phyloP scores from a whole-genome alignment of 352 stramenopile species.

The Paralagenidium karlingii region DNA sequence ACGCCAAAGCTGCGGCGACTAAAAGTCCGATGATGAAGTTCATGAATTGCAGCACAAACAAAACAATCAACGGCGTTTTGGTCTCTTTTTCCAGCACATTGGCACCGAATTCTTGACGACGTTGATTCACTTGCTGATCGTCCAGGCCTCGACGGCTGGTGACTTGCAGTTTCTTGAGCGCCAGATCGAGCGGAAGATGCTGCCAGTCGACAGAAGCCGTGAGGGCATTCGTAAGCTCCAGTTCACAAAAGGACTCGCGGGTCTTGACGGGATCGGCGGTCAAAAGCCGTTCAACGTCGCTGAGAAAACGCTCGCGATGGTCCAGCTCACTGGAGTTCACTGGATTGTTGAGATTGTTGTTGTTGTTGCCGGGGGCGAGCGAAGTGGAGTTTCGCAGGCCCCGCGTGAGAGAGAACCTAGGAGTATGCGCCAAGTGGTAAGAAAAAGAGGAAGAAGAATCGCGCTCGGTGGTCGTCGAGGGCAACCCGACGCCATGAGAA shows the following conservation, averaged over 20 bases:
- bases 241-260: constrained; percentile 36
- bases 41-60: constrained; percentile 65
- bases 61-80: constrained; percentile 32
- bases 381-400: constrained; percentile 5
- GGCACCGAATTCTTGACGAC: constrained; percentile 22
- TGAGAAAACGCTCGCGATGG: constrained; percentile 45
- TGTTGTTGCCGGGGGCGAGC: constrained; percentile 2
- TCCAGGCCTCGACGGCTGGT: constrained; percentile 22
- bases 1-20: constrained; percentile 41
- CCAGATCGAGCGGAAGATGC: constrained; percentile 20
- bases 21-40: constrained; percentile 69
- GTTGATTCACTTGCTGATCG: constrained; percentile 11
- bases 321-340: constrained; percentile 12
- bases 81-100: constrained; percentile 45
- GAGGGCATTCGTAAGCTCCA: constrained; percentile 22
- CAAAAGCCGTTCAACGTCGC: constrained; percentile 39
- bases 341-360: constrained; percentile 5
- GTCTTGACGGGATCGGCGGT: constrained; percentile 27
- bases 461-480: no score
- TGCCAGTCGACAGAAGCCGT: constrained; percentile 53
- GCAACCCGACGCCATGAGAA: no score
- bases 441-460: constrained; percentile 52
- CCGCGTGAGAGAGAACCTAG: constrained; percentile 16
- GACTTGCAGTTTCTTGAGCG: constrained; percentile 28
- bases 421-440: constrained; percentile 46